These are phyloP conservation scores for Phyllosticta paracitricarpa DNA, from an alignment of 2,329 filamentous ascomycete species.

Conservation along the genomic window DNA sequence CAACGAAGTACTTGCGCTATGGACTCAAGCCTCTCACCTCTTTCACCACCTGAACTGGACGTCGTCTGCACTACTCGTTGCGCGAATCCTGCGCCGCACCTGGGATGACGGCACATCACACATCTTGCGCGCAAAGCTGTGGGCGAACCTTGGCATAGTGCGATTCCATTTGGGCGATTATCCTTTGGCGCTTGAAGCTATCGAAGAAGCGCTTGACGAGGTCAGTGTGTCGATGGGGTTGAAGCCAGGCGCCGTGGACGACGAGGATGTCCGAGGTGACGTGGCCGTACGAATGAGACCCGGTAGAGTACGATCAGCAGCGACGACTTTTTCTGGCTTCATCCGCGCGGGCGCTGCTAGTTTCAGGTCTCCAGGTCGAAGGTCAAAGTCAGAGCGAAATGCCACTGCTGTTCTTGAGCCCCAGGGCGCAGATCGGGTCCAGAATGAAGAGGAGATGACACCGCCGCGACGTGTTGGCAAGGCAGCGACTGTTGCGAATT, in stretches of 20 bases:
- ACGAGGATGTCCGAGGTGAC: not conserved
- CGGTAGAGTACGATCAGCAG: not conserved
- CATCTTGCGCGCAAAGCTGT: slow-evolving; percentile 1
- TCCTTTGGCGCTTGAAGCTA: slow-evolving; percentile 3
- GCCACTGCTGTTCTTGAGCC: not conserved
- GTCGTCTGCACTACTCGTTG: not conserved
- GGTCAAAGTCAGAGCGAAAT: not conserved
- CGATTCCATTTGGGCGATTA: slow-evolving; percentile 5
- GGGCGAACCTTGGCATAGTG: slow-evolving; percentile 9
- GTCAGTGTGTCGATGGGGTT: not conserved
- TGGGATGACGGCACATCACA: not conserved
- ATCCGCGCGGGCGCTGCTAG: not conserved
- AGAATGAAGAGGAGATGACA: not conserved
- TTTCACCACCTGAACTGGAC: slow-evolving; percentile 5
- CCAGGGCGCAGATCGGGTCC: not conserved
- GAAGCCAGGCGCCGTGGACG: not conserved
- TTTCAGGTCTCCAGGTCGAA: not conserved
- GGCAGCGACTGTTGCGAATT: not conserved
- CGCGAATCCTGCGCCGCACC: not conserved
- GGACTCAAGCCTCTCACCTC: slow-evolving; percentile 3
- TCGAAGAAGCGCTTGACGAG: not conserved
- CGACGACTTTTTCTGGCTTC: not conserved
- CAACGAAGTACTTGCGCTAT: slow-evolving; percentile 1
- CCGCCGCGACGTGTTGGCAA: not conserved
- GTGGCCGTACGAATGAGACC: not conserved